Conservation (phyloP, 306 rosid species). For the Quercus cerris region DNA sequence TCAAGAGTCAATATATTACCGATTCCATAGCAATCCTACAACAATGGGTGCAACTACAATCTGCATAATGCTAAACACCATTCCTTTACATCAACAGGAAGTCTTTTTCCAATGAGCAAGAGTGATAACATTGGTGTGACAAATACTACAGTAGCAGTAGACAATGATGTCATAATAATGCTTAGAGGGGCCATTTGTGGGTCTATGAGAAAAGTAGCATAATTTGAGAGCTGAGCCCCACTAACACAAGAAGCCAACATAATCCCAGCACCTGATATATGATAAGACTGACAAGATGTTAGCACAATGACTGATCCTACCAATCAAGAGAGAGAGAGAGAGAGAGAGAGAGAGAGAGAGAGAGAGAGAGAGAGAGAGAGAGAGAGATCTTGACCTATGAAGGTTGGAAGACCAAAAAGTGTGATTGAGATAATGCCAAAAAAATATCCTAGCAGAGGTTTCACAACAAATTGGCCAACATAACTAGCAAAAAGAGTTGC, state of each 20-base stretch:
- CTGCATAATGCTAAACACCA: conserved; percentile 87
- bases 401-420: conserved; percentile 67
- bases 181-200: conserved; percentile 88
- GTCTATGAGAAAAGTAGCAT: conserved; percentile 87
- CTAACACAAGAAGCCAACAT: conserved; percentile 91
- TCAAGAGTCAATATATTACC: conserved; percentile 37
- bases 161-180: conserved; percentile 91
- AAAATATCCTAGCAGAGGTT: conserved; percentile 88
- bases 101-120: conserved; percentile 85
- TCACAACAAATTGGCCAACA: conserved; percentile 72
- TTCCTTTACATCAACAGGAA: conserved; percentile 97
- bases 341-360: background rate
- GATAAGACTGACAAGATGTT: conserved; percentile 22
- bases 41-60: conserved; percentile 85
- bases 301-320: conserved; percentile 16
- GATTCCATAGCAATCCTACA: conserved; percentile 75
- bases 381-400: conserved; percentile 52
- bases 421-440: conserved; percentile 61
- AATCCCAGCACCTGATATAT: conserved; percentile 82
- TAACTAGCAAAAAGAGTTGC: conserved; percentile 72
- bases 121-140: conserved; percentile 80
- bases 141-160: conserved; percentile 88
- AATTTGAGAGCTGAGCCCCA: conserved; percentile 94
- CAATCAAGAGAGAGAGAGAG: background rate
- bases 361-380: background rate